A percentile compares a stretch with the other conserved stretches of the same genome.
Evolutionary conservation across 495 filamentous ascomycete species (phyloP).

Genomic region (Annulohypoxylon stygium): DNA sequence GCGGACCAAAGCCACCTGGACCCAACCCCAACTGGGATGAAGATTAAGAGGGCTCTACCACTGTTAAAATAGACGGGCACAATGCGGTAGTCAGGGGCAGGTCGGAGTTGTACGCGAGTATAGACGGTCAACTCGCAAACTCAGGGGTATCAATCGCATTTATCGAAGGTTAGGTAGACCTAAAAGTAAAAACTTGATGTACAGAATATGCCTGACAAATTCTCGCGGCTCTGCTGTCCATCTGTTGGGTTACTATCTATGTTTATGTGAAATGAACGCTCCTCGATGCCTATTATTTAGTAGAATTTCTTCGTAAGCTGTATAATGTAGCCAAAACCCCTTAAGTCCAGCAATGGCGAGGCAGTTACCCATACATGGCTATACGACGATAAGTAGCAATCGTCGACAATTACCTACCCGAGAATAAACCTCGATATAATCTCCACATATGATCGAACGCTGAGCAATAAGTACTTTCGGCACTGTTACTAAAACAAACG

Average conservation of each 20-base stretch:
- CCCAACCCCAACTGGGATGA: constrained; percentile 99
- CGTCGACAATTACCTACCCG: too few relatives aligned
- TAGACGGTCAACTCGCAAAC: constrained; percentile 36
- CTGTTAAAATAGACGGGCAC: constrained; percentile 19
- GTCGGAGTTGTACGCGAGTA: constrained; percentile 29
- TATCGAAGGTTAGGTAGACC: constrained; percentile 23
- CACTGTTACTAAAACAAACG: too few relatives aligned
- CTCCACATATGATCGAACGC: too few relatives aligned
- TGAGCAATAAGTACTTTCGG: too few relatives aligned
- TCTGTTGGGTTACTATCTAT: not conserved
- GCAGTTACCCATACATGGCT: too few relatives aligned
- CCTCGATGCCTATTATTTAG: not conserved
- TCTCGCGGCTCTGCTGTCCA: not conserved
- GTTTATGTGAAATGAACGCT: not conserved
- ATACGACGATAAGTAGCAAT: too few relatives aligned
- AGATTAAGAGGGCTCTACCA: constrained; percentile 68
- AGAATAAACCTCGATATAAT: too few relatives aligned
- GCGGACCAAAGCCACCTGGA: constrained; percentile 95
- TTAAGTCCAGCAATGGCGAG: too few relatives aligned
- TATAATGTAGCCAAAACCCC: too few relatives aligned
- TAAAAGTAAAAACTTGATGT: constrained; percentile 17
- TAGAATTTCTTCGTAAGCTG: not conserved
- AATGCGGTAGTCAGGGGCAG: constrained; percentile 8
- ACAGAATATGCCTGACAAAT: not conserved
- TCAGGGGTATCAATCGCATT: constrained; percentile 30